These are phyloP conservation scores for Mariannaea sp. DNA, from an alignment of 2,329 filamentous ascomycete species.

Conservation along the genomic window DNA sequence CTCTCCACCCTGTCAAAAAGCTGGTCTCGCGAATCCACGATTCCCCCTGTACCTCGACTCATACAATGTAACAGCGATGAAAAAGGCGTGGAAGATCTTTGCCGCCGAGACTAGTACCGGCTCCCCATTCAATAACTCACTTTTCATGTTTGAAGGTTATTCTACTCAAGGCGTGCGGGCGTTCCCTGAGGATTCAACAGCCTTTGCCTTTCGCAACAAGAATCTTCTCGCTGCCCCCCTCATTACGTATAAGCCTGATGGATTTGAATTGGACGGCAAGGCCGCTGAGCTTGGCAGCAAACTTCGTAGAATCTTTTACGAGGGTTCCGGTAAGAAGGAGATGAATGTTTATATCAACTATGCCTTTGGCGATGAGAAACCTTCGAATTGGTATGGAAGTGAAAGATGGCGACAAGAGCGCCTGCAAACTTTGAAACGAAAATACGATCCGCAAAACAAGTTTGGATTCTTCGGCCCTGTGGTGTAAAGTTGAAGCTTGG, in stretches of 20 bases:
- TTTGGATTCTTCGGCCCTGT: constrained; percentile 52
- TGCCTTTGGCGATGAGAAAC: constrained; percentile 52
- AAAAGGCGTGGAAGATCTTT: constrained; percentile 26
- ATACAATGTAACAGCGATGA: constrained; percentile 27
- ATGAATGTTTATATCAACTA: constrained; percentile 53
- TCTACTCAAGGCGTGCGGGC: constrained; percentile 46
- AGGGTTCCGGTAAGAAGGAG: constrained; percentile 10
- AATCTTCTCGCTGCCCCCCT: constrained; percentile 32
- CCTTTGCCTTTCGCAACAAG: constrained; percentile 33
- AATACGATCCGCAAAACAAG: constrained; percentile 52
- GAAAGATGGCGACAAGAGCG: constrained; percentile 54
- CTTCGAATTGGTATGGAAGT: constrained; percentile 51
- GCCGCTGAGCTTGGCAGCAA: constrained; percentile 26
- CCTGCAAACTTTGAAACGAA: constrained; percentile 51
- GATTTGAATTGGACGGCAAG: constrained; percentile 19
- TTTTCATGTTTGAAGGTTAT: constrained; percentile 64
- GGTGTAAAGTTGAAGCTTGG: too few relatives aligned
- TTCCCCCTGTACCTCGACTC: constrained; percentile 34
- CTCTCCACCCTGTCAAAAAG: constrained; percentile 31
- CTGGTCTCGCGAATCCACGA: constrained; percentile 32
- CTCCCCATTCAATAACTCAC: constrained; percentile 31
- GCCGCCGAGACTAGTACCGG: constrained; percentile 14
- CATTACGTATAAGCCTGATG: constrained; percentile 28
- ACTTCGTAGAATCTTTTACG: constrained; percentile 26
- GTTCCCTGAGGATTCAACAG: background rate